These are phyloP conservation scores for Ceratocystis harringtonii DNA, from an alignment of 2,329 filamentous ascomycete species.

Conservation along the genomic window DNA sequence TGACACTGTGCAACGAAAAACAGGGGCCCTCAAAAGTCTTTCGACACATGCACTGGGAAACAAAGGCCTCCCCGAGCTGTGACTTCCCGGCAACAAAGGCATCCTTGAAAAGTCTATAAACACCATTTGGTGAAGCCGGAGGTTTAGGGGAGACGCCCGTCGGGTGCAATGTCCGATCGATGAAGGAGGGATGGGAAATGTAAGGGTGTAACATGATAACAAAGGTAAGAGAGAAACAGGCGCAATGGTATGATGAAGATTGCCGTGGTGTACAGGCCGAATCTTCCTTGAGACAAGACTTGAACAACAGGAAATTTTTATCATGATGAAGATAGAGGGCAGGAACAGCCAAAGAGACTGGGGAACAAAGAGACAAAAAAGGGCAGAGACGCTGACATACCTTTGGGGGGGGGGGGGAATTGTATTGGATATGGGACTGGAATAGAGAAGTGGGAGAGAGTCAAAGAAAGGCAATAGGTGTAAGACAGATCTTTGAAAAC, in stretches of 20 bases:
- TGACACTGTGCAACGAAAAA: background rate
- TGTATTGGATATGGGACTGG: background rate
- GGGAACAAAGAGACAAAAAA: background rate
- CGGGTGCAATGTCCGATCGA: background rate
- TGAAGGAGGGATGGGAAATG: background rate
- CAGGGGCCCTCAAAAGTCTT: background rate
- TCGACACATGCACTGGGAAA: background rate
- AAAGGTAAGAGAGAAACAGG: background rate
- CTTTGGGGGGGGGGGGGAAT: background rate
- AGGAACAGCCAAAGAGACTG: slow-evolving; percentile 13
- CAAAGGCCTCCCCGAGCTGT: background rate
- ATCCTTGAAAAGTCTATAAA: background rate
- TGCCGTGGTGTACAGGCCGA: background rate
- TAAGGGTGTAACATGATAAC: background rate
- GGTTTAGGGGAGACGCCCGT: background rate
- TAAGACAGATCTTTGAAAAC: background rate
- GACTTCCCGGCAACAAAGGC: background rate
- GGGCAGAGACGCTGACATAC: background rate
- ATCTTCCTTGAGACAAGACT: slow-evolving; percentile 1
- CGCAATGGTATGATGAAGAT: background rate
- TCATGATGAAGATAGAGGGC: slow-evolving; percentile 3
- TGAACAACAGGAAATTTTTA: background rate
- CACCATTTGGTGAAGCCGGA: background rate
- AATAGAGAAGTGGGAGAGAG: background rate
- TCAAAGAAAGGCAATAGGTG: background rate